Conservation (phyloP, 176 grass and related monocot genomes). For the Rhynchospora breviuscula region DNA sequence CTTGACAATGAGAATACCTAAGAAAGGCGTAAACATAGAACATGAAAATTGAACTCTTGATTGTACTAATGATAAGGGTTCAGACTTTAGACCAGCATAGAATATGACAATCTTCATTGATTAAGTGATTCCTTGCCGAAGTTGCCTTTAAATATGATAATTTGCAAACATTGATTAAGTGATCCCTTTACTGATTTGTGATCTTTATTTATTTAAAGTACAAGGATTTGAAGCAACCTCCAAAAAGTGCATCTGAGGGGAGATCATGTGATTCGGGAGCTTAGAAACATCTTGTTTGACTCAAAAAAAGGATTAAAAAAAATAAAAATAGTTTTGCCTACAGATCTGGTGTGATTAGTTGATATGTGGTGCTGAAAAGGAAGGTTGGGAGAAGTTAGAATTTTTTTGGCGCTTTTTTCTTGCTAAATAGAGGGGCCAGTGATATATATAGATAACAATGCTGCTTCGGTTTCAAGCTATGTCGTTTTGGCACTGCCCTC, state of each 20-base stretch:
- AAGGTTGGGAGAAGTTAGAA: neutral
- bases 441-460: constrained; percentile 15
- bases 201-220: neutral
- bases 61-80: neutral
- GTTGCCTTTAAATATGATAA: neutral
- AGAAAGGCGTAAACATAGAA: neutral
- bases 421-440: constrained; percentile 11
- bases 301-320: neutral
- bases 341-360: neutral
- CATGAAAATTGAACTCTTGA: neutral
- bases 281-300: constrained; percentile 18
- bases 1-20: neutral
- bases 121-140: neutral
- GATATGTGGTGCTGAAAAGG: constrained; percentile 13
- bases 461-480: constrained; percentile 15
- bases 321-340: constrained; percentile 4
- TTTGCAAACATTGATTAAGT: neutral
- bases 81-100: neutral
- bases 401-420: constrained; percentile 19
- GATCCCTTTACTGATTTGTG: neutral
- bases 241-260: neutral
- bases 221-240: constrained; percentile 18
- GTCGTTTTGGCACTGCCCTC: constrained; percentile 5
- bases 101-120: neutral
- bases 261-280: constrained; percentile 2